phyloP scores from a whole-genome alignment of 768 basidiomycete genomes.

The Crassisporium funariophilum region DNA sequence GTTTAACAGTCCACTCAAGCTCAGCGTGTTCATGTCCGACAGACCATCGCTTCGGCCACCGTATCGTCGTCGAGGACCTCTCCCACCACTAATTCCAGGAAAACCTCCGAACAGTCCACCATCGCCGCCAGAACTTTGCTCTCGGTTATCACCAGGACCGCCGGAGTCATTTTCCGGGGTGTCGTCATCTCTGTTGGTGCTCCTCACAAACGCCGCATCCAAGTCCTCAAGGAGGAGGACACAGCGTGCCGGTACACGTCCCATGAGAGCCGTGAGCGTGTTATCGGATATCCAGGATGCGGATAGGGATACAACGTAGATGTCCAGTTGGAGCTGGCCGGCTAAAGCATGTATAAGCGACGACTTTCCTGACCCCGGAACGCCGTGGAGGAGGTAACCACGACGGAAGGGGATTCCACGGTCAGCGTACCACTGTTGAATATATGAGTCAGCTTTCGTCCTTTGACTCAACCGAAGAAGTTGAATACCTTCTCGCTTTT shows the following conservation, averaged over 20 bases:
- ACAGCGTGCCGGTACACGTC: conserved; percentile 80
- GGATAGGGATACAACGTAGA: conserved; percentile 85
- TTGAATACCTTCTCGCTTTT: conserved; percentile 82
- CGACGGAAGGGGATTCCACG: conserved; percentile 91
- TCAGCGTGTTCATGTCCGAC: conserved; percentile 80
- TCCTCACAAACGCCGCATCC: conserved; percentile 85
- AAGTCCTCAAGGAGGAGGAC: conserved; percentile 91
- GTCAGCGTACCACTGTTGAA: conserved; percentile 87
- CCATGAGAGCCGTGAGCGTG: conserved; percentile 84
- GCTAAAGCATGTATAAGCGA: conserved; percentile 87
- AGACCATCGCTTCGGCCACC: conserved; percentile 31
- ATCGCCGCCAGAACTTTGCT: conserved; percentile 10
- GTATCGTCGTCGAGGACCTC: conserved; percentile 3
- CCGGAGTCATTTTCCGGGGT: too few relatives aligned
- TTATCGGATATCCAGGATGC: conserved; percentile 89
- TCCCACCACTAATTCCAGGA: conserved; percentile 4
- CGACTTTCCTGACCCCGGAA: conserved; percentile 85
- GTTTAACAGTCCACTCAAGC: conserved; percentile 79
- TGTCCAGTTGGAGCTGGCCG: conserved; percentile 86
- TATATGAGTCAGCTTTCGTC: too few relatives aligned
- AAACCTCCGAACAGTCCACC: conserved; percentile 3
- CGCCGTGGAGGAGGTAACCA: conserved; percentile 82
- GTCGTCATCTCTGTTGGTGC: conserved; percentile 63
- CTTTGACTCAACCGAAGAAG: too few relatives aligned
- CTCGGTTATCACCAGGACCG: conserved; percentile 33